Conservation (phyloP, 2,329 filamentous ascomycete species). For the Diplodia corticola region DNA sequence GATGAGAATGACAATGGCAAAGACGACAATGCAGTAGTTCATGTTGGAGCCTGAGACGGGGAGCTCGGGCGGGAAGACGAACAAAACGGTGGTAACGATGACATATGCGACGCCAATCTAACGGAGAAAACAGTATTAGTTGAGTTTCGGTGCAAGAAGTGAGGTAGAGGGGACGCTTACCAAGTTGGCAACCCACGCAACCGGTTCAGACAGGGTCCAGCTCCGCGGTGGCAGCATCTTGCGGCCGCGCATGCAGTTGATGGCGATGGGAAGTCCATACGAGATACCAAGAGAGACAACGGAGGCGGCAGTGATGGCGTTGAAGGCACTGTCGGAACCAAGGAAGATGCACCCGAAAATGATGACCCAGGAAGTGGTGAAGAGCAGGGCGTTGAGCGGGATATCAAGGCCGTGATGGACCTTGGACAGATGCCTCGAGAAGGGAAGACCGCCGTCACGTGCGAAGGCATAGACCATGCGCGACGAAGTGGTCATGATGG, state of each 20-base stretch:
- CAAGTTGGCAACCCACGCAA: conserved; percentile 63
- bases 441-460: conserved; percentile 66
- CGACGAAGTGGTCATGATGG: conserved; percentile 65
- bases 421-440: conserved; percentile 59
- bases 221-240: conserved; percentile 61
- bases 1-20: conserved; percentile 59
- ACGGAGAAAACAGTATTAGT: not conserved
- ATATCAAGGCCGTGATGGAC: conserved; percentile 63
- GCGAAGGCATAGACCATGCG: conserved; percentile 70
- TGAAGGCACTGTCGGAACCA: conserved; percentile 67
- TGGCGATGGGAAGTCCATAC: conserved; percentile 71
- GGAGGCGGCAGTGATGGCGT: conserved; percentile 68
- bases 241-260: conserved; percentile 68
- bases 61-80: conserved; percentile 69
- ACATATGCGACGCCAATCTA: conserved; percentile 63
- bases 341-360: conserved; percentile 71
- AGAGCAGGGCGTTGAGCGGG: conserved; percentile 65
- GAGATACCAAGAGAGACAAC: conserved; percentile 71
- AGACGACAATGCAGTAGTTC: conserved; percentile 62
- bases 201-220: conserved; percentile 55
- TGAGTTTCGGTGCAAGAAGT: not conserved
- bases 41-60: conserved; percentile 68
- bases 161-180: not conserved
- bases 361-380: conserved; percentile 62
- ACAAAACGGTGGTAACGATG: conserved; percentile 70